Evolutionary conservation across 192 early-diverging fungal genomes (phyloP), one percentile per base, ranked within the genome.

Genomic region (Linnemannia elongata): DNA sequence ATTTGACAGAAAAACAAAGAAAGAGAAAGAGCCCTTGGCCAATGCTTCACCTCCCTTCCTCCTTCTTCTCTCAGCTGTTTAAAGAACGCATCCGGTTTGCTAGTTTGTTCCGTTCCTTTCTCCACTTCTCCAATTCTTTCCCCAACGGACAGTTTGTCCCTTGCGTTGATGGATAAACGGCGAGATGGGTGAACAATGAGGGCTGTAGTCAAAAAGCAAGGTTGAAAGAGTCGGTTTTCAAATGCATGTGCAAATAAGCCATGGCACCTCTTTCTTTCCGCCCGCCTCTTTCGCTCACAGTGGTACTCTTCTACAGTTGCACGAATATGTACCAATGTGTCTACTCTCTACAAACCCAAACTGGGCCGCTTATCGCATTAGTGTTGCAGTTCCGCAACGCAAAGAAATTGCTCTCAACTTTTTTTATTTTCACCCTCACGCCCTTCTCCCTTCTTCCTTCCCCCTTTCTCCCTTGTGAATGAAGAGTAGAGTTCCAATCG

Each of bases 361-460:
- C 7, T 57, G 55, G 60, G 30, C 30, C 30, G 20, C 49, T 66
- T 66, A 27, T 66, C 60, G 60, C 12, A 33, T 66, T 66, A 66
- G 60, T 13, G 60, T 66, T 66, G 60, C 60, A 66, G 30, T 66
- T 35, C 60, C 60, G 60, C 60, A 66, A 66, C 60, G 27, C 27
- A 30, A 27, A 33, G 27, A 66, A 66, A 66, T 66, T 66, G 60
- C 60, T 66, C 60, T 66, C 60, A 66, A 15, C 2, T 47, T 74
- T 49, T 47, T 1, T 33, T 27, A 20, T n/a, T 74, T 60, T 39
- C 74, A 57, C 52, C 44, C 60, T 66, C 60, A 33, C 60, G 60
- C 60, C 60, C 60, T 66, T 66, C 18, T 44, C 41, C 13, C 39
- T 20, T 72, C 12, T 72, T 9, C 44, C 41, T 72, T 44, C 35